Evolutionary conservation across 805 yeast species (phyloP), one percentile per base, ranked within the genome.

Genomic region (Saturnispora quitensis): DNA sequence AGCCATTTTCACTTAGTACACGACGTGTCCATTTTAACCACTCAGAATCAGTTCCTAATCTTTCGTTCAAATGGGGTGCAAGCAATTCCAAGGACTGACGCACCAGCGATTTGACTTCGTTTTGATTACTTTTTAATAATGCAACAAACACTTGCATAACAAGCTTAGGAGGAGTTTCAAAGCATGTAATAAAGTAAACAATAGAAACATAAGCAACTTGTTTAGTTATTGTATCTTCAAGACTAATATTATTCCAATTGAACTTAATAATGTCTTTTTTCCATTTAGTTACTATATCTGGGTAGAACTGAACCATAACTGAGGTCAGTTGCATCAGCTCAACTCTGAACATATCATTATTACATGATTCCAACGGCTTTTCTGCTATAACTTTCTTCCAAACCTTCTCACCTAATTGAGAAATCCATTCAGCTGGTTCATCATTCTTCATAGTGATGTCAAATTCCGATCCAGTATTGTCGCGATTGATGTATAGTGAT

Each of bases 1-100:
- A 86, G 0, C 93, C 91, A 61, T 89, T 95, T 62, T 95, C 98
- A 2, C 90, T 82, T 13, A 93, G 73, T 2, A 91, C 93, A 49
- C 97, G 76, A 57, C 97, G 81, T 0, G 97, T 96, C 90, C 96
- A 89, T 58, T 87, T 90, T 48, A 93, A 77, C 98, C 98, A 93
- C 50, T 73, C 74, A 54, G 75, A 71, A 7, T 81, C 76, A 2
- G 74, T 60, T 0, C 81, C 87, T 68, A 86, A 77, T 49, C 95
- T 73, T 51, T 75, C 74, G 2, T 86, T 81, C 74, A 91, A 75
- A 0, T 86, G 93, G 0, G 97, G 96, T 0, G 97, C 97, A 18
- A 93, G 70, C 4, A 86, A 71, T 60, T 90, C 96, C 36, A 95
- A 72, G 0, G 97, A 95, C 62, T 89, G 95, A 63, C 83, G 80